Conservation (phyloP, 176 grass and related monocot species). For the Zoysia japonica region DNA sequence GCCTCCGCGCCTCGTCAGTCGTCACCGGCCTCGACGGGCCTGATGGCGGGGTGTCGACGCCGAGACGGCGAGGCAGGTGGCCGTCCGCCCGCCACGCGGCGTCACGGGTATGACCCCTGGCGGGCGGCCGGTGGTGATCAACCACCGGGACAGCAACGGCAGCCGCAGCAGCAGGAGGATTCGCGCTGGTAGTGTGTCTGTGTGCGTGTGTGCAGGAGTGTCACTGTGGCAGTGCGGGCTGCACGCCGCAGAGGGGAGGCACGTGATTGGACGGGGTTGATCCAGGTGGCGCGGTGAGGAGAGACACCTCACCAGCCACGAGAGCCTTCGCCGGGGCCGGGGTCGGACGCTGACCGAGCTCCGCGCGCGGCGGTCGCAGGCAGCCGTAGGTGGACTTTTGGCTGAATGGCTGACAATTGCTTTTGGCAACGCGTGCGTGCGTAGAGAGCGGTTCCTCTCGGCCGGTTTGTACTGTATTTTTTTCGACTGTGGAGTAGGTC, state of each 20-base stretch:
- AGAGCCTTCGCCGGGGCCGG: conserved; percentile 31
- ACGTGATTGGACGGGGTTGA: conserved; percentile 33
- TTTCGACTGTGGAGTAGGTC: neutral
- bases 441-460: neutral
- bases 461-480: neutral
- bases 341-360: conserved; percentile 17
- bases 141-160: conserved; percentile 24
- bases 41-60: neutral
- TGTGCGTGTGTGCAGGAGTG: neutral
- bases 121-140: conserved; percentile 21
- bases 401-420: neutral
- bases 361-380: neutral
- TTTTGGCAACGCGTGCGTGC: neutral
- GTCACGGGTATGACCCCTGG: neutral
- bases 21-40: neutral
- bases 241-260: neutral
- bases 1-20: neutral
- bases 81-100: conserved; percentile 21
- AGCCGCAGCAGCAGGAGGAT: neutral
- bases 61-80: conserved; percentile 2
- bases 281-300: conserved; percentile 35
- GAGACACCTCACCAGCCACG: conserved; percentile 45
- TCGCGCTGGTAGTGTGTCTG: too few relatives aligned
- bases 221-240: neutral
- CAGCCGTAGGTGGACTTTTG: neutral